Evolutionary conservation across 2,329 filamentous ascomycete species (phyloP), one percentile per base, ranked within the genome.

Genomic region (Anthostomella pinea): DNA sequence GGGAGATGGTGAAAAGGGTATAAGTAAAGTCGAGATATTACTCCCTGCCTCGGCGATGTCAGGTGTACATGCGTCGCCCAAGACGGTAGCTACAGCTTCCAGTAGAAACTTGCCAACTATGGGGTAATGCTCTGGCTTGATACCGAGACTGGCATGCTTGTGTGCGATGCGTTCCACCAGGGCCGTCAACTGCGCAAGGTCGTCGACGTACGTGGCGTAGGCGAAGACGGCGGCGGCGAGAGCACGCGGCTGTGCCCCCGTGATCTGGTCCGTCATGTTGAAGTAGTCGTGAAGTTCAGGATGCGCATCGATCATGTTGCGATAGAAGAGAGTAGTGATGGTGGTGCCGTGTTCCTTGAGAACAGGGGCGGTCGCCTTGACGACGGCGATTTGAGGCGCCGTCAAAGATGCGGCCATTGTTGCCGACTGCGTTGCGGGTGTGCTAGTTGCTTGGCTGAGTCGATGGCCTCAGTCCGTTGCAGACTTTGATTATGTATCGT

Each of bases 351-450:
- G 77, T 43, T 79, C 69, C 46, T 79, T 73, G 6, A 90, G 72
- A 13, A 87, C 73, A 2, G 86, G 86, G 24, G 81, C 84, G 2
- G 86, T 91, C 23, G 85, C 72, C 63, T 88, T 90, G 68, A 93
- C 81, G 49, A 84, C 80, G 43, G 73, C 65, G 46, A 83, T 72
- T 66, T 91, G 85, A 23, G 73, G 66, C 17, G 73, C 64, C 8
- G 81, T 81, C 40, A 87, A 66, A 24, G 55, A 49, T n/a, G 51
- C 39, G 39, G 74, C 56, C 67, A 70, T 71, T 32, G 28, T 56
- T 35, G 33, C 30, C 36, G 27, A 22, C 17, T 13, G 15, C 18
- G 31, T 21, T 36, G 7, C 9, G 21, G 20, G 10, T 15, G 26
- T n/a, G n/a, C n/a, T n/a, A n/a, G n/a, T n/a, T n/a, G n/a, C n/a